Percentiles rank a stretch among this genome's conserved stretches.
These are phyloP conservation scores for Alternaria gansuensis DNA, from an alignment of 2,329 filamentous ascomycete species.

Conservation along the genomic window DNA sequence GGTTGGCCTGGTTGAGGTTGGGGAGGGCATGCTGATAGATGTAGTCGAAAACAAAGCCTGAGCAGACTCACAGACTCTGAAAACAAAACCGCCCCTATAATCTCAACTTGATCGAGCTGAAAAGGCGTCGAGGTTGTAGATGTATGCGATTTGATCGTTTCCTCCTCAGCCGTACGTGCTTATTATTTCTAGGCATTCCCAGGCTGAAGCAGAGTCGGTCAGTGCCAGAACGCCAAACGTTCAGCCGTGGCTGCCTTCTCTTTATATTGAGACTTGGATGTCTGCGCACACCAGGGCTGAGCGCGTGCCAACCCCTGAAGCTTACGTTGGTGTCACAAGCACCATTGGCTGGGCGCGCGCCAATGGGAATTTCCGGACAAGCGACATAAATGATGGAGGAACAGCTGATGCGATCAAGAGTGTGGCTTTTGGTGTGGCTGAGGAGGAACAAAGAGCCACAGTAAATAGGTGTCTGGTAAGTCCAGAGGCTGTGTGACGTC, in stretches of 20 bases:
- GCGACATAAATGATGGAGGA: neutral
- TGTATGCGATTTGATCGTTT: neutral
- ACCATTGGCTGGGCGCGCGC: neutral
- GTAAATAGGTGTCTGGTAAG: neutral
- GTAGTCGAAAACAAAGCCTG: neutral
- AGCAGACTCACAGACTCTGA: neutral
- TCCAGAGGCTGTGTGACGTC: neutral
- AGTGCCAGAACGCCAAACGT: neutral
- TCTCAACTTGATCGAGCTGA: neutral
- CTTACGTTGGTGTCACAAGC: constrained; percentile 20
- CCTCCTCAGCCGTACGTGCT: constrained; percentile 1
- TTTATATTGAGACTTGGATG: constrained; percentile 12
- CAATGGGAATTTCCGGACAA: neutral
- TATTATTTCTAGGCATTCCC: neutral
- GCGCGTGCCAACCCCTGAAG: constrained; percentile 20
- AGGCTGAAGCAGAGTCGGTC: neutral
- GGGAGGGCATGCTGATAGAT: constrained; percentile 21
- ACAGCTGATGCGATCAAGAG: neutral
- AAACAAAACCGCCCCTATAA: neutral
- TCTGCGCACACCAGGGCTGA: constrained; percentile 16
- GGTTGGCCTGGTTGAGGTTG: constrained; percentile 18
- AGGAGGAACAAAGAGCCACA: neutral
- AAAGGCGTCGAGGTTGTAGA: neutral
- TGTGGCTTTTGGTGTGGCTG: constrained; percentile 1
- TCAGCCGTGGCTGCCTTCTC: constrained; percentile 20